Evolutionary conservation across 2,329 filamentous ascomycete genomes (phyloP).

Genomic region (Chaetomium strumarium): DNA sequence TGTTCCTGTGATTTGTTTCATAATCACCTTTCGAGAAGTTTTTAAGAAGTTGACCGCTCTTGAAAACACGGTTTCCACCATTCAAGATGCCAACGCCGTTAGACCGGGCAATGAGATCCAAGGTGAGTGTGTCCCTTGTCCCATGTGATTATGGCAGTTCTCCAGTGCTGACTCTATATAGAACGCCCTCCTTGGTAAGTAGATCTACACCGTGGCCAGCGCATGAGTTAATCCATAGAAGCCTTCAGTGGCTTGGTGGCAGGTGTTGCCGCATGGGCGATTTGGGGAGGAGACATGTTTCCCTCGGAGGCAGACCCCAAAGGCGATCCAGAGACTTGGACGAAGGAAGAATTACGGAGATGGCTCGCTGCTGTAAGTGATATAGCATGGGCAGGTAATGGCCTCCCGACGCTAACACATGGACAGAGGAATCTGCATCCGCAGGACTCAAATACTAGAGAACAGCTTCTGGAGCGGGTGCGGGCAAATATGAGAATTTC

Average conservation of each 20-base stretch:
- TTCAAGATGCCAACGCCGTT: conserved; percentile 61
- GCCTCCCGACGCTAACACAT: conserved; percentile 11
- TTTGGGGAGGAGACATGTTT: conserved; percentile 83
- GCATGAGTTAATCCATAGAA: conserved; percentile 32
- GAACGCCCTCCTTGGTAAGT: conserved; percentile 64
- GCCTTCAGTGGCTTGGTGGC: conserved; percentile 79
- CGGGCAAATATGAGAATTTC: conserved; percentile 42
- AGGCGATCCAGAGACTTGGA: conserved; percentile 68
- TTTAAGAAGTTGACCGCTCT: background rate
- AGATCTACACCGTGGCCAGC: background rate
- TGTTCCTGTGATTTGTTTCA: too few species aligned
- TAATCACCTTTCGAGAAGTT: background rate
- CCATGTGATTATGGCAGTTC: background rate
- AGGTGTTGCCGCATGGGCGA: conserved; percentile 73
- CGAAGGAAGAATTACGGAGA: conserved; percentile 67
- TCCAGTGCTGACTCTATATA: conserved; percentile 30
- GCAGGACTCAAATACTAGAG: conserved; percentile 36
- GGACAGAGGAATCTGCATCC: conserved; percentile 43
- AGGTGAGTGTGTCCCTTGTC: conserved; percentile 41
- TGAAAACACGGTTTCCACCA: background rate
- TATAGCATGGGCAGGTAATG: background rate
- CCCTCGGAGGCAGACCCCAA: conserved; percentile 69
- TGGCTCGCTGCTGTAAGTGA: conserved; percentile 74
- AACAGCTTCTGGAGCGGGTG: conserved; percentile 43
- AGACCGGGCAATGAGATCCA: conserved; percentile 63